A percentile compares a stretch with the other conserved stretches of the same genome.
phyloP scores from a whole-genome alignment of 805 yeast species.

The Maudiozyma pseudohumilis region DNA sequence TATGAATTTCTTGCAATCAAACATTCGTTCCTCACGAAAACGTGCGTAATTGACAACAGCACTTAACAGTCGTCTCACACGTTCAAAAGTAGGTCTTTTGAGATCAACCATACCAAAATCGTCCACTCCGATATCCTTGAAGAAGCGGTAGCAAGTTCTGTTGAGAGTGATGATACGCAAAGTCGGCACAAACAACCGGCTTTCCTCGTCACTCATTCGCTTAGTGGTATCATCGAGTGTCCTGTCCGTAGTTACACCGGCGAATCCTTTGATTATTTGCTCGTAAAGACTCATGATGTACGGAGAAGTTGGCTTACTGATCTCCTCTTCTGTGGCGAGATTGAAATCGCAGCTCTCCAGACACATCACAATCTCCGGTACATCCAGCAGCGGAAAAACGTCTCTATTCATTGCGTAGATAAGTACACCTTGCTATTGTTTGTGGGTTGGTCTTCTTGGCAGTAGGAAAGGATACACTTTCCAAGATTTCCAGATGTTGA shows the following conservation, averaged over 20 bases:
- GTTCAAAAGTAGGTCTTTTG: constrained; percentile 60
- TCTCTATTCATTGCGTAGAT: constrained; percentile 29
- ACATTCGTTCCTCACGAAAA: constrained; percentile 67
- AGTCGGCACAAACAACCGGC: constrained; percentile 13
- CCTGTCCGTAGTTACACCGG: constrained; percentile 38
- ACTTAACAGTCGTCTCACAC: constrained; percentile 59
- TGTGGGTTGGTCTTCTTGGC: too few relatives aligned
- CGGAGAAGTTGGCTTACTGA: constrained; percentile 47
- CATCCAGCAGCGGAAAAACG: constrained; percentile 53
- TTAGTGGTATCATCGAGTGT: constrained; percentile 2
- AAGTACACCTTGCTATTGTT: not conserved
- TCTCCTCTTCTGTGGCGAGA: constrained; percentile 48
- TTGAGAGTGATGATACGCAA: constrained; percentile 47
- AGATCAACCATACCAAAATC: constrained; percentile 72
- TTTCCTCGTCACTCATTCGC: constrained; percentile 3
- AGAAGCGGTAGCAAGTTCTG: constrained; percentile 49
- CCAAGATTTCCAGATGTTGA: not conserved
- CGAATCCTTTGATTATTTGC: constrained; percentile 51
- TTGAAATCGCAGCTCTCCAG: constrained; percentile 51
- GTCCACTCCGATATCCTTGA: constrained; percentile 62
- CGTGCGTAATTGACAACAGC: constrained; percentile 81
- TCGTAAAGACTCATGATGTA: constrained; percentile 47
- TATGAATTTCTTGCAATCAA: constrained; percentile 57
- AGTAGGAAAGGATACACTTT: not conserved
- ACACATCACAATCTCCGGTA: constrained; percentile 47